Base-by-base conservation (phyloP, 352 stramenopile genomes). In the Pythium oligandrum region DNA sequence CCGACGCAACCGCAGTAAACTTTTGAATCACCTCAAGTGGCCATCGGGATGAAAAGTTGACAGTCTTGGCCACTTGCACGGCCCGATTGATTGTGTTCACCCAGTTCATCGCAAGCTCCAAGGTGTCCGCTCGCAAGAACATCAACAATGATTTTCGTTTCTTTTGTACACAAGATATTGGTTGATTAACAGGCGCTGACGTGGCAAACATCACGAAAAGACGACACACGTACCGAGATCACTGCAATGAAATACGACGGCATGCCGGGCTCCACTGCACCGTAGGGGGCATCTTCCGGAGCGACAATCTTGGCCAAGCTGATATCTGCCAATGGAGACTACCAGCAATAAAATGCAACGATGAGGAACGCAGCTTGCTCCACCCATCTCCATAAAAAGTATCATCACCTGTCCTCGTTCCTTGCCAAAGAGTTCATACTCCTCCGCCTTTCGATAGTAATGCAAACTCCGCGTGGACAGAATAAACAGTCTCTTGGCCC, bases 371-470 rank as follows among this genome's bases (percentile, higher is more conserved):
- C 17, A 26, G 17, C 17, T 26, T 26, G 17, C 17, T 26, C 17
- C 17, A 26, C 17, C 17, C 17, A 26, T 26, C 17, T 44, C 11
- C 48, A 12, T 26, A 30, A 33, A 33, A 3, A 35, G 34, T n/a
- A 5, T 30, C 43, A 7, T 30, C 45, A 83, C 68, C 66, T 92
- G 79, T 46, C 84, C 82, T 17, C 84, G 75, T 48, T 94, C 84
- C 58, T 88, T 87, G 53, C 84, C 84, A 59, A 94, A 94, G 33
- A 94, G 70, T 53, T 94, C 84, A 46, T 61, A 61, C 48, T 94
- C 84, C 48, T 94, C 82, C 6, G 68, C 69, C 56, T 93, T 93
- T 31, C 84, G 80, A 55, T 90, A 94, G 61, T 94, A 94, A 49
- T 94, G 84, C 38, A 92, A 48, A 40, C 82, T 87, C 30, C 77